Percentiles rank a stretch among this genome's conserved stretches.
Conservation (phyloP, 140 eudicot genomes). For the Ambrosia hybrid region DNA sequence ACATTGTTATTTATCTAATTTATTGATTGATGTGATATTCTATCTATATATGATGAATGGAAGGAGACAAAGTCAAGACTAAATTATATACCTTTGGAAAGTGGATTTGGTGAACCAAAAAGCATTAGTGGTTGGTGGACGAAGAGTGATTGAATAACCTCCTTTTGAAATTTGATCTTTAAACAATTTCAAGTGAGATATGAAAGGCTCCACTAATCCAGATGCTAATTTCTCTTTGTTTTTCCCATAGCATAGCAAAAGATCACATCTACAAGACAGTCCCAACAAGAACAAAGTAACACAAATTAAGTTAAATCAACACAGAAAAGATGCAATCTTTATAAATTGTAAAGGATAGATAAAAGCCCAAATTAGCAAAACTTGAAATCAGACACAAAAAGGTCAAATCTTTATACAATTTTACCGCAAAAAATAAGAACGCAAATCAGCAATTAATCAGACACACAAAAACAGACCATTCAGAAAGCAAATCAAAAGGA, state of each 20-base stretch:
- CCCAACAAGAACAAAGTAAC: slow-evolving; percentile 20
- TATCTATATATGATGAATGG: slow-evolving; percentile 13
- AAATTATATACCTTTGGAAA: slow-evolving; percentile 65
- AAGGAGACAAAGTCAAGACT: neutral
- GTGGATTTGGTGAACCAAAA: slow-evolving; percentile 91
- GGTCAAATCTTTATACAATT: neutral
- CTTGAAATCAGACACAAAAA: slow-evolving; percentile 1
- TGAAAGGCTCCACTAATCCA: slow-evolving; percentile 91
- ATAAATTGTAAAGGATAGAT: neutral
- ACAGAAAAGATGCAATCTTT: slow-evolving; percentile 6
- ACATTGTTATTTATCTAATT: slow-evolving; percentile 9
- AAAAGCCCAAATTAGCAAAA: slow-evolving; percentile 5
- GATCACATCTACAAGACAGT: slow-evolving; percentile 78
- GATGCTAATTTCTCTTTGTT: slow-evolving; percentile 87
- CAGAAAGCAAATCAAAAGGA: neutral
- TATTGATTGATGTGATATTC: slow-evolving; percentile 7
- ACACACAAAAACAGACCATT: neutral
- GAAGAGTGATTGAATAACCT: slow-evolving; percentile 91
- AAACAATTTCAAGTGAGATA: slow-evolving; percentile 74
- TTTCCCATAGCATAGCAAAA: slow-evolving; percentile 68
- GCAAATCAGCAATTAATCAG: neutral
- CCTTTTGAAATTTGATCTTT: slow-evolving; percentile 96
- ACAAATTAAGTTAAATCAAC: neutral
- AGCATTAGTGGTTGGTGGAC: slow-evolving; percentile 55
- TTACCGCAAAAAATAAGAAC: neutral